Conservation (phyloP, 192 early-diverging fungal species). For the Diversispora epigaea region DNA sequence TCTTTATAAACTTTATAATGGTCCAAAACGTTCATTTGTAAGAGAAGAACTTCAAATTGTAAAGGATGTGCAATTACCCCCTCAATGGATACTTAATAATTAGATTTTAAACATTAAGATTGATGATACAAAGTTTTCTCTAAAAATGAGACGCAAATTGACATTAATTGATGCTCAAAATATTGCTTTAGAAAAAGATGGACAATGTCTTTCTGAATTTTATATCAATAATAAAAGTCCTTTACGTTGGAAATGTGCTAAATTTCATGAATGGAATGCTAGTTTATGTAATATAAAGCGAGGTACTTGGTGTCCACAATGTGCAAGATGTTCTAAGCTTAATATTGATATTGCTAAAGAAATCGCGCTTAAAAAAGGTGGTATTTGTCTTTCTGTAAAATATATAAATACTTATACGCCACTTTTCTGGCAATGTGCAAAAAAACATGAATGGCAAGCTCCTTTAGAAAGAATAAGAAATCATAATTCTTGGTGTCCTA, state of each 20-base stretch:
- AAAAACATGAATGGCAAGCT: slow-evolving; percentile 19
- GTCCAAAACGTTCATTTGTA: slow-evolving; percentile 17
- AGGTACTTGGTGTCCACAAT: not conserved
- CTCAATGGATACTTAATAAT: slow-evolving; percentile 18
- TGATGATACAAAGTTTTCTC: not conserved
- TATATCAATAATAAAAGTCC: slow-evolving; percentile 25
- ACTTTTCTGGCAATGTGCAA: slow-evolving; percentile 24
- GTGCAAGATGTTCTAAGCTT: too few species aligned
- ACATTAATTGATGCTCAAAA: slow-evolving; percentile 10
- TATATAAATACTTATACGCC: not conserved
- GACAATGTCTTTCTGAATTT: slow-evolving; percentile 4
- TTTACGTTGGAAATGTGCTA: slow-evolving; percentile 13
- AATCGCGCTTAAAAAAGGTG: too few species aligned
- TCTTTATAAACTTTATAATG: slow-evolving; percentile 25
- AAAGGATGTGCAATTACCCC: not conserved
- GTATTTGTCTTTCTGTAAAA: too few species aligned
- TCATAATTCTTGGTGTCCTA: slow-evolving; percentile 27
- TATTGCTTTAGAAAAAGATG: slow-evolving; percentile 15
- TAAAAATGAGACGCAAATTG: slow-evolving; percentile 13
- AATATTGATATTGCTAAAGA: too few species aligned
- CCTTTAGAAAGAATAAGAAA: slow-evolving; percentile 23
- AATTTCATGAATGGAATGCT: slow-evolving; percentile 9
- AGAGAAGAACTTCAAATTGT: not conserved
- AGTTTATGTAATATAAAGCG: not conserved
- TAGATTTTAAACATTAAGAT: slow-evolving; percentile 7